Evolutionary conservation across 306 rosid genomes (phyloP).

Genomic region (Medicago ruthenica): DNA sequence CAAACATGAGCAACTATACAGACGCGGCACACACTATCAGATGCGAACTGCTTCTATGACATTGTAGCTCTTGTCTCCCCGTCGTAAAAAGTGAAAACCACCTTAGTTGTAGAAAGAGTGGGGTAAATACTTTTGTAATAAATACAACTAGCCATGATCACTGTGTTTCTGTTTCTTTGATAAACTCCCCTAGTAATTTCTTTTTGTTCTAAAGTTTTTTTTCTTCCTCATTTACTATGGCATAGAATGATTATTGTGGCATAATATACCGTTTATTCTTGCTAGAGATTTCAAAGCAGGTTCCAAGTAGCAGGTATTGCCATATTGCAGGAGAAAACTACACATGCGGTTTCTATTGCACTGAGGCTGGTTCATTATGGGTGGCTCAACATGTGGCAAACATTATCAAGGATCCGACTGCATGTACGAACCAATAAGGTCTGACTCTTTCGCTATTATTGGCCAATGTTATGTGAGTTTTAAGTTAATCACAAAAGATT

Average conservation of each 20-base stretch:
- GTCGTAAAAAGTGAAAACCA: neutral
- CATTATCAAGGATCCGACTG: slow-evolving; percentile 58
- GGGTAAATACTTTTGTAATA: neutral
- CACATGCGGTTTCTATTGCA: slow-evolving; percentile 70
- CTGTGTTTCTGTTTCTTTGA: slow-evolving; percentile 13
- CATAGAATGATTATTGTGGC: slow-evolving; percentile 32
- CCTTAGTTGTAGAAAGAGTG: slow-evolving; percentile 7
- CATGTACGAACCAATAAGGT: slow-evolving; percentile 45
- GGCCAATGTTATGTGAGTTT: slow-evolving; percentile 29
- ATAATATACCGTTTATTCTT: slow-evolving; percentile 37
- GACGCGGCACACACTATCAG: neutral
- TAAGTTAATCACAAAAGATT: slow-evolving; percentile 23
- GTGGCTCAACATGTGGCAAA: slow-evolving; percentile 75
- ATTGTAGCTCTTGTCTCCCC: neutral
- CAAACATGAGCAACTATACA: neutral
- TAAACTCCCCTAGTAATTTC: slow-evolving; percentile 3
- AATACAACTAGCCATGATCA: slow-evolving; percentile 6
- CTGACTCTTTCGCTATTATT: slow-evolving; percentile 33
- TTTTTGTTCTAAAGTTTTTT: slow-evolving; percentile 11
- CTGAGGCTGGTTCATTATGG: slow-evolving; percentile 72
- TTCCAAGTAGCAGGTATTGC: slow-evolving; percentile 57
- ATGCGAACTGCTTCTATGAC: neutral
- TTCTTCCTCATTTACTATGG: slow-evolving; percentile 8
- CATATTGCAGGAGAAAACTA: slow-evolving; percentile 65
- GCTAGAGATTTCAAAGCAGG: slow-evolving; percentile 70